A percentile compares a stretch with the other conserved stretches of the same genome.
phyloP scores from a whole-genome alignment of 169 alveolate species.

The Plasmodium sp. region DNA sequence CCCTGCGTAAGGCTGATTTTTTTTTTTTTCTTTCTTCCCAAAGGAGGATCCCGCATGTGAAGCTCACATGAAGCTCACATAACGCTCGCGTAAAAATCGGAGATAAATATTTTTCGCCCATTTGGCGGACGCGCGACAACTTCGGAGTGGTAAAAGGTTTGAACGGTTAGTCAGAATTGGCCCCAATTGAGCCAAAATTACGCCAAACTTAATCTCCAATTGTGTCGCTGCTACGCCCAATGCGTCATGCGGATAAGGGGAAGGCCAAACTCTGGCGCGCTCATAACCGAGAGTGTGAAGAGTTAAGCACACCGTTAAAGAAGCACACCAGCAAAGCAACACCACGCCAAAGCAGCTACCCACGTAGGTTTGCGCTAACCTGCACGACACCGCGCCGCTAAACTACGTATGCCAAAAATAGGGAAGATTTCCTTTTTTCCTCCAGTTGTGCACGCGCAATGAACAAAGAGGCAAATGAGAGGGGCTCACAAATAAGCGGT shows the following conservation, averaged over 20 bases:
- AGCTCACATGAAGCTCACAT: too few relatives aligned
- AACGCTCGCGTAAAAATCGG: neutral
- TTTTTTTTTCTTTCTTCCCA: neutral
- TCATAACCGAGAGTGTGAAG: neutral
- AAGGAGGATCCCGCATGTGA: neutral
- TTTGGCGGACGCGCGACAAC: neutral
- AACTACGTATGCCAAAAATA: neutral
- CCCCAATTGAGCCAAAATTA: neutral
- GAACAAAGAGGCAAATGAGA: neutral
- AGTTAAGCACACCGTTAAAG: neutral
- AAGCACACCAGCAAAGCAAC: neutral
- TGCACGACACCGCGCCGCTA: neutral
- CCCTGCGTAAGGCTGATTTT: neutral
- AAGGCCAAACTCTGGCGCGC: neutral
- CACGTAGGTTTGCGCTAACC: neutral
- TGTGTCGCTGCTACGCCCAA: neutral
- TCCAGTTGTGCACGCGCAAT: neutral
- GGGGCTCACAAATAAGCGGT: neutral
- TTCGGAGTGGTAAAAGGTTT: neutral
- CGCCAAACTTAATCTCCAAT: neutral
- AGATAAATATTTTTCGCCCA: neutral
- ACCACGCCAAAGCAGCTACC: neutral
- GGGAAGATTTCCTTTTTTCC: slow-evolving; percentile 1
- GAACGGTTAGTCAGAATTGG: neutral
- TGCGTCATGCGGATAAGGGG: neutral